Evolutionary conservation across 768 basidiomycete species (phyloP).

Genomic region (Clitopilus passeckerianus): DNA sequence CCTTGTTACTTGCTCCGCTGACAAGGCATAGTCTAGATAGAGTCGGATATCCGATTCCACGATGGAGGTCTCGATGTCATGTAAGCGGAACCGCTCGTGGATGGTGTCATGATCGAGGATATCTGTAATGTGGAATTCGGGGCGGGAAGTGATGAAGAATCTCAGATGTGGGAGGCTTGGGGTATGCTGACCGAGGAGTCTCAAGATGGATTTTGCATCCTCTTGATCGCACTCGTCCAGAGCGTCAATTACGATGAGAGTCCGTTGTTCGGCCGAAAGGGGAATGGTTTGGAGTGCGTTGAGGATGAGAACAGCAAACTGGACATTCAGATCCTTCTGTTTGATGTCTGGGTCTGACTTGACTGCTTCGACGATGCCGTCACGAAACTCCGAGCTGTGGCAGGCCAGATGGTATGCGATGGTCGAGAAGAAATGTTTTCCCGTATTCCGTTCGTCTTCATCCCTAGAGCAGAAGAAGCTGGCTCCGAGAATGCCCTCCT

Average conservation of each 20-base stretch:
- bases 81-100: neutral
- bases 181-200: neutral
- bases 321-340: neutral
- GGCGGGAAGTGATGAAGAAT: neutral
- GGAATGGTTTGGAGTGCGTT: neutral
- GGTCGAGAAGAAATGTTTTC: neutral
- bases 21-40: neutral
- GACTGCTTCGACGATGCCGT: neutral
- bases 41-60: neutral
- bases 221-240: neutral
- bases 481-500: neutral
- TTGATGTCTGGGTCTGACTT: neutral
- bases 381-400: neutral
- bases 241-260: constrained; percentile 1
- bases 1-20: neutral
- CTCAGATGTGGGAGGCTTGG: neutral
- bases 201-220: neutral
- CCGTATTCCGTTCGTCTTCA: neutral
- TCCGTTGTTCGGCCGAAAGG: neutral
- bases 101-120: neutral
- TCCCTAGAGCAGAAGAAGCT: neutral
- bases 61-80: neutral
- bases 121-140: neutral
- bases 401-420: neutral
- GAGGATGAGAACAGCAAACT: neutral